Conservation (phyloP, 2,329 filamentous ascomycete genomes). For the Saccharata proteae region DNA sequence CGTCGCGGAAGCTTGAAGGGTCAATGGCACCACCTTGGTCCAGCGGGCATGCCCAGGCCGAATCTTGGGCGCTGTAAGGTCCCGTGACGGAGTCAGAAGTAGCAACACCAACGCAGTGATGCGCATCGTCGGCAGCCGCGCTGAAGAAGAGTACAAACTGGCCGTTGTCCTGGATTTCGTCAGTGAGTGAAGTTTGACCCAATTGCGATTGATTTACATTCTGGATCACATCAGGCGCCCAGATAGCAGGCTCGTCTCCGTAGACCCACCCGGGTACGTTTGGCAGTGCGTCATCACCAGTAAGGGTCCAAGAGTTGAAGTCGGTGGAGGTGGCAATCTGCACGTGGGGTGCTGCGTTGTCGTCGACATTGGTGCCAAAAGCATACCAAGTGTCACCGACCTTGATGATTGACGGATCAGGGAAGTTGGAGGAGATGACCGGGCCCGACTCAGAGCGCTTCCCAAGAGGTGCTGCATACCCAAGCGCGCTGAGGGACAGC, state of each 20-base stretch:
- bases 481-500: conserved; percentile 3
- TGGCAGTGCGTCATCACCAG: conserved; percentile 18
- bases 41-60: conserved; percentile 39
- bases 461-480: conserved; percentile 3
- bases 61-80: conserved; percentile 38
- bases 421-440: conserved; percentile 19
- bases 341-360: conserved; percentile 14
- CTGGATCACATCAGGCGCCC: conserved; percentile 23
- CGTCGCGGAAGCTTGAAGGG: conserved; percentile 46
- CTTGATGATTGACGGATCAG: conserved; percentile 24
- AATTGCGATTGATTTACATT: conserved; percentile 8
- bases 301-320: conserved; percentile 22
- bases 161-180: conserved; percentile 26
- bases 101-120: conserved; percentile 50
- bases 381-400: conserved; percentile 25
- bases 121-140: conserved; percentile 31
- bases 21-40: conserved; percentile 50
- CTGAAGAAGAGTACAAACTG: conserved; percentile 51
- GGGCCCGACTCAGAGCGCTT: conserved; percentile 6
- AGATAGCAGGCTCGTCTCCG: conserved; percentile 14
- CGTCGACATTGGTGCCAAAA: conserved; percentile 19
- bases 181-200: neutral
- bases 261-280: conserved; percentile 17
- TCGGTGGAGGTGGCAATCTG: conserved; percentile 26
- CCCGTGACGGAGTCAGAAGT: conserved; percentile 36